These are phyloP conservation scores for Aspergillus alliaceus DNA, from an alignment of 2,329 filamentous ascomycete genomes.

Conservation along the genomic window DNA sequence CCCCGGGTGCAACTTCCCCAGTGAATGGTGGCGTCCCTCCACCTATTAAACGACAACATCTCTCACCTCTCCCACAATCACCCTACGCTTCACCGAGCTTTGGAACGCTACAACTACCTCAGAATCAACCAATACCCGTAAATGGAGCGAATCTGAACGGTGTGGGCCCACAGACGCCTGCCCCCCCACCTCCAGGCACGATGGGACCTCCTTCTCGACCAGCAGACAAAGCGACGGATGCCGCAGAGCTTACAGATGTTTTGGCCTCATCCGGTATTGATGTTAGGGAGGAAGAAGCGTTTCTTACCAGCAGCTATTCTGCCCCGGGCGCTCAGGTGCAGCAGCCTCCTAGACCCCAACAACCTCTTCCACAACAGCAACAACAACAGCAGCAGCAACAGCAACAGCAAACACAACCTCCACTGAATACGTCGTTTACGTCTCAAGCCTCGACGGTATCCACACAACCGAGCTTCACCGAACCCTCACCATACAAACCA, in stretches of 20 bases:
- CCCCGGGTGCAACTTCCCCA: conserved; percentile 58
- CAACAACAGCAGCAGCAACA: too few relatives aligned
- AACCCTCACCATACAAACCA: conserved; percentile 52
- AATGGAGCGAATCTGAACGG: conserved; percentile 52
- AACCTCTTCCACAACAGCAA: conserved; percentile 38
- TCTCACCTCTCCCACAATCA: conserved; percentile 64
- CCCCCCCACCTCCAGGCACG: conserved; percentile 44
- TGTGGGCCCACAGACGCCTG: conserved; percentile 47
- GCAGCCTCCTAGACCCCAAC: conserved; percentile 37
- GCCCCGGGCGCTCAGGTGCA: conserved; percentile 41
- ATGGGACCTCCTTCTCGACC: conserved; percentile 67
- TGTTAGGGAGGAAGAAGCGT: conserved; percentile 81
- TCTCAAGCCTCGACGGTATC: conserved; percentile 44
- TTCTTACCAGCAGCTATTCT: conserved; percentile 61
- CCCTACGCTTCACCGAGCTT: conserved; percentile 65
- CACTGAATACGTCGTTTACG: conserved; percentile 41
- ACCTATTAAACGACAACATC: conserved; percentile 70
- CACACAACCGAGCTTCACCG: conserved; percentile 51
- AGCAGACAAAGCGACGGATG: conserved; percentile 52
- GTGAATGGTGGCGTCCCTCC: conserved; percentile 58
- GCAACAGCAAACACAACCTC: conserved; percentile 36
- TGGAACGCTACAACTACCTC: conserved; percentile 48
- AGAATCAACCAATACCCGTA: conserved; percentile 28
- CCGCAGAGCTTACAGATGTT: conserved; percentile 77
- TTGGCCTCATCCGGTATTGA: conserved; percentile 83